Percentiles rank a stretch among this genome's conserved stretches.
phyloP scores from a whole-genome alignment of 2,329 filamentous ascomycete species.

The Diaporthe humulicola region DNA sequence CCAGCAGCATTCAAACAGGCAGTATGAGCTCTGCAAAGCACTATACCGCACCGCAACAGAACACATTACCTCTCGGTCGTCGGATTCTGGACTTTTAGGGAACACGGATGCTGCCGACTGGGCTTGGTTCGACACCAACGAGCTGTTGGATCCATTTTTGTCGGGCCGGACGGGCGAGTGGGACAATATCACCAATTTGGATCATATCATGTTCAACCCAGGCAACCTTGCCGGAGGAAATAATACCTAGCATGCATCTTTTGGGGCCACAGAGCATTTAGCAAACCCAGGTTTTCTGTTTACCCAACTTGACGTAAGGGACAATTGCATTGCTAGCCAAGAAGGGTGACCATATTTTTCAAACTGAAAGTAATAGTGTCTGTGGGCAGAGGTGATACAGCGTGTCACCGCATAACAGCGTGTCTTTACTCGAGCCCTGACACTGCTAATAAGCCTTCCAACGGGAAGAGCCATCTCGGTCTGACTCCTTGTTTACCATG shows the following conservation, averaged over 20 bases:
- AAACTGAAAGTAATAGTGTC: no score
- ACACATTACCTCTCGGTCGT: not conserved
- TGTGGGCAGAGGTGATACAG: no score
- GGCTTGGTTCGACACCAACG: not conserved
- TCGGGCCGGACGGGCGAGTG: not conserved
- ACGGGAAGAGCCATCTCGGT: not conserved
- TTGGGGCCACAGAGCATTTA: not conserved
- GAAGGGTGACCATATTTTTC: no score
- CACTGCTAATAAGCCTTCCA: not conserved
- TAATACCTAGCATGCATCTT: not conserved
- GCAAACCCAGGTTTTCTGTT: not conserved
- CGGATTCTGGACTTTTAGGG: not conserved
- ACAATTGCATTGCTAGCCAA: no score
- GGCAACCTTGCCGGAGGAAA: no score
- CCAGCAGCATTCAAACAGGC: not conserved
- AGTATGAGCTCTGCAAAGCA: not conserved
- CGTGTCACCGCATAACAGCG: no score
- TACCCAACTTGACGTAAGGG: no score
- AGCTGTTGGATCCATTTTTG: not conserved
- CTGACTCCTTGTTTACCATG: not conserved
- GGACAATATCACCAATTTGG: not conserved
- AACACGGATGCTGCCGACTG: not conserved
- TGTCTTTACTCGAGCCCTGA: not conserved
- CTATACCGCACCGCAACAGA: not conserved
- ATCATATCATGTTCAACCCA: not conserved